phyloP scores from a whole-genome alignment of 2,329 filamentous ascomycete species.

The Arachnomyces sp. region DNA sequence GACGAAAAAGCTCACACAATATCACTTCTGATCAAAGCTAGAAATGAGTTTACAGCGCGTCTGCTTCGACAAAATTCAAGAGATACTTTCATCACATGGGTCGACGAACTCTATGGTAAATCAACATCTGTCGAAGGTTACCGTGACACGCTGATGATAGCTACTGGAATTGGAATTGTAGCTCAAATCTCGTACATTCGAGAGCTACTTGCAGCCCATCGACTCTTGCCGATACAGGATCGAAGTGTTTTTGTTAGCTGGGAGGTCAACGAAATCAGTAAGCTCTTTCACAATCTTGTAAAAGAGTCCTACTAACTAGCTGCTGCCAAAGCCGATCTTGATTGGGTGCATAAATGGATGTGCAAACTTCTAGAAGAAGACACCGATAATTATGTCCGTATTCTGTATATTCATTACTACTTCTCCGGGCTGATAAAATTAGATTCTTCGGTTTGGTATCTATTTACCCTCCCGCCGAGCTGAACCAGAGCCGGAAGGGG shows the following conservation, averaged over 20 bases:
- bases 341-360: constrained; percentile 12
- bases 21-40: constrained; percentile 10
- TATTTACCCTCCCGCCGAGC: no score
- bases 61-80: constrained; percentile 8
- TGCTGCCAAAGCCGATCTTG: constrained; percentile 7
- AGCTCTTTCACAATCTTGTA: no score
- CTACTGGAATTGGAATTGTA: constrained; percentile 22
- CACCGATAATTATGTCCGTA: constrained; percentile 5
- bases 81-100: constrained; percentile 10
- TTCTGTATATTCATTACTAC: no score
- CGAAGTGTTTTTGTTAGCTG: constrained; percentile 6
- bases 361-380: constrained; percentile 10
- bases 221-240: background rate
- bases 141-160: constrained; percentile 21
- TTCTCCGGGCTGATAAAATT: no score
- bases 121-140: constrained; percentile 16
- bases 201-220: constrained; percentile 10
- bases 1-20: constrained; percentile 7
- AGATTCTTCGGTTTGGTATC: no score
- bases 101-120: constrained; percentile 20
- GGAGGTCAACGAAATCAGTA: constrained; percentile 6
- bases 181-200: constrained; percentile 22
- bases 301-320: no score
- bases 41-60: constrained; percentile 10
- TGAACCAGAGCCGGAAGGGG: no score